Base-by-base conservation (phyloP, 1,284 basidiomycete species). In the Ganoderma boninense region DNA sequence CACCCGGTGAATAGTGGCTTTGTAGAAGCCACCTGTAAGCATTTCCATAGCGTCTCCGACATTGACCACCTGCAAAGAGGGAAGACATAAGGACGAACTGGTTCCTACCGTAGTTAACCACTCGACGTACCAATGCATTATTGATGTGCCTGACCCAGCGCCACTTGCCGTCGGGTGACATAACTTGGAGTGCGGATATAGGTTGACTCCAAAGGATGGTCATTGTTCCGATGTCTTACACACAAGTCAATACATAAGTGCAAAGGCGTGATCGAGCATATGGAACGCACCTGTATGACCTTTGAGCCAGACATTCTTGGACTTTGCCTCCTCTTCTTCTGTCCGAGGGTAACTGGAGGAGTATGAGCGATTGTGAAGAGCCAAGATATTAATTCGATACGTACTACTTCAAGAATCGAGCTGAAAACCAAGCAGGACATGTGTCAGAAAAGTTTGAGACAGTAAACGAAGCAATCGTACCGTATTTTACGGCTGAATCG, bases 141-240 rank as follows among this genome's bases (percentile, higher is more conserved):
- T 88, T 85, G 23, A 90, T 82, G 73, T 91, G 88, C 69, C 80
- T 84, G 18, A 89, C 80, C 87, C 88, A 91, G 65, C 85, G 84
- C 90, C 89, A 91, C 40, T 77, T 82, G 2, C 86, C 86, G 54
- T 88, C 85, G 4, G 74, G 82, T 0, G 83, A 81, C 11, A 87
- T 78, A 62, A 91, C 89, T 67, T 91, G 90, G n/a, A 91, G 81
- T 0, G 82, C 89, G 2, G 86, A 80, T 0, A 90, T 84, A 0
- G 89, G 89, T 66, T 90, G 90, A 59, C 87, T 88, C 81, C 85
- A 90, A 4, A 90, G 78, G 16, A 90, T 84, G 0, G 85, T 87
- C 61, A 91, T 79, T 2, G 82, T 84, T 10, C 87, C 87, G 69
- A 87, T 84, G 74, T 91, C 89, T 90, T 46, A 35, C 6, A 57